Base-by-base conservation (phyloP, 2,329 filamentous ascomycete genomes). In the Endocalyx cinctus region DNA sequence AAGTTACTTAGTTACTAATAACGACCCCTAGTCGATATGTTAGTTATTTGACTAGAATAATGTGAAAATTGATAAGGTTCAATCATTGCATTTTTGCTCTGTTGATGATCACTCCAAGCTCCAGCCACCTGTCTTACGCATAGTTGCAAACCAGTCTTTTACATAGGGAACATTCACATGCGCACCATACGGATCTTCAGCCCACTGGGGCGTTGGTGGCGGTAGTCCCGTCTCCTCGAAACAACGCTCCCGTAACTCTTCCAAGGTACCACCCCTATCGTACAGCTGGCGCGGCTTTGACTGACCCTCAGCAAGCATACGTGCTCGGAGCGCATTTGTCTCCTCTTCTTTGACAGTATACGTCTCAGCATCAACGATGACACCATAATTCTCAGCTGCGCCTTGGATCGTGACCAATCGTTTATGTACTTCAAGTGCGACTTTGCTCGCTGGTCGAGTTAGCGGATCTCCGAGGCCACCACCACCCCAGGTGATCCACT, bases 401-500 rank as follows among this genome's bases (percentile, higher is more conserved):
- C 67, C 67, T 5, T 60, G 47, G 2, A 63, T 13, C 0, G 61
- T 67, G n/a, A 70, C 65, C 14, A 69, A 56, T 25, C 58, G 58
- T 18, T 63, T 60, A 31, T 62, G 63, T 1, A 69, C 64, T 44
- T 72, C 69, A 8, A 61, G 46, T 2, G 66, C 65, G 10, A 72
- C 67, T 25, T 58, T 60, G 17, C 58, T 50, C 0, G 62, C 53
- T 0, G 67, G 62, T 1, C 67, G 57, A 0, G 58, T 62, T 5
- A 70, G 50, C 0, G 66, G 61, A 45, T 70, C 66, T 18, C 67
- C 68, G 10, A 70, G 57, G 2, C 67, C 66, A 15, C 66, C 67
- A 17, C 65, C 67, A 28, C 67, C 66, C 67, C 66, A 70, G 5
- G 68, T 71, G 18, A 68, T 58, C 62, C 62, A 70, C 50, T 70